A percentile compares a stretch with the other conserved stretches of the same genome.
phyloP scores from a whole-genome alignment of 208 protist species.

The Crithidia brevicula region DNA sequence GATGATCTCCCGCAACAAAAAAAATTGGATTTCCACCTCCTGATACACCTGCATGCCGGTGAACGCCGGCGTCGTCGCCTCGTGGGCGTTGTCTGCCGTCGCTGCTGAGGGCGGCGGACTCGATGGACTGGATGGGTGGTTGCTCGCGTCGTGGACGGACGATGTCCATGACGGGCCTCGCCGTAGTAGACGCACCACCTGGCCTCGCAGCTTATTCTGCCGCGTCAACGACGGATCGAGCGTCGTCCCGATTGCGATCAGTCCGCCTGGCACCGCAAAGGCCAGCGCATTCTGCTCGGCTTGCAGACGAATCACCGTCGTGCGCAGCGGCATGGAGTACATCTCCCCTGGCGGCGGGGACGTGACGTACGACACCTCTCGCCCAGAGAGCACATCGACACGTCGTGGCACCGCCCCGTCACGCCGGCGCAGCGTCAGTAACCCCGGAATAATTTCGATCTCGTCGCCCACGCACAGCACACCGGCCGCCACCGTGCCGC shows the following conservation, averaged over 20 bases:
- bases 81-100: background rate
- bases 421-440: slow-evolving; percentile 74
- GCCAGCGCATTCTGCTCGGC: slow-evolving; percentile 98
- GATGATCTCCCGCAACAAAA: slow-evolving; percentile 96
- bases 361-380: slow-evolving; percentile 15
- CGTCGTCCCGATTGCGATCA: slow-evolving; percentile 99
- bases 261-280: slow-evolving; percentile 98
- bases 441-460: slow-evolving; percentile 99
- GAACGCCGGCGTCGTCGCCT: background rate
- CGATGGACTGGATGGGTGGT: background rate
- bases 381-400: slow-evolving; percentile 19
- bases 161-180: slow-evolving; percentile 20
- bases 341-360: slow-evolving; percentile 65
- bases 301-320: slow-evolving; percentile 94
- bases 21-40: slow-evolving; percentile 98
- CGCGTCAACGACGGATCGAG: slow-evolving; percentile 99
- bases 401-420: slow-evolving; percentile 41
- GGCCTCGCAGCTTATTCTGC: slow-evolving; percentile 98
- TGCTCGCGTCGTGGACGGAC: too few relatives aligned
- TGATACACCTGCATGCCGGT: slow-evolving; percentile 90
- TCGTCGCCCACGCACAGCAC: slow-evolving; percentile 97
- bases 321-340: slow-evolving; percentile 95
- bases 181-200: slow-evolving; percentile 66
- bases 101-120: background rate
- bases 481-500: slow-evolving; percentile 98